phyloP scores from a whole-genome alignment of 2,329 filamentous ascomycete genomes.

The Sphaerulina vaccinii region DNA sequence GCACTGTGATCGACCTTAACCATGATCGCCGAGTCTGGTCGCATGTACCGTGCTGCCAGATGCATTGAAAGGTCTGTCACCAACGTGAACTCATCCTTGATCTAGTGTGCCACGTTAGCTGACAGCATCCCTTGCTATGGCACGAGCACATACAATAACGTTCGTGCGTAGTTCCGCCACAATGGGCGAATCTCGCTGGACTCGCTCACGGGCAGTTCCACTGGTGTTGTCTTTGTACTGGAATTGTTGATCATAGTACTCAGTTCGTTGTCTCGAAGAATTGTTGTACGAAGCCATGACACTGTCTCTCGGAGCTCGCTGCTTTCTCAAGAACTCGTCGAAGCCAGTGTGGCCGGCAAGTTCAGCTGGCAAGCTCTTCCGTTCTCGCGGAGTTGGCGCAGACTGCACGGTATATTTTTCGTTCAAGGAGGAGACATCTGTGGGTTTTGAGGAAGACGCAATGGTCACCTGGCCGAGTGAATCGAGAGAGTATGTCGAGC shows the following conservation, averaged over 20 bases:
- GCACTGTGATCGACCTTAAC: conserved; percentile 73
- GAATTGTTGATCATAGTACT: conserved; percentile 38
- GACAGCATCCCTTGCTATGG: background rate
- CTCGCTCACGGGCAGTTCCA: conserved; percentile 40
- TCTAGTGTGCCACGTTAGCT: conserved; percentile 46
- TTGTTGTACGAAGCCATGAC: conserved; percentile 27
- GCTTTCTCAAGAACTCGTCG: conserved; percentile 24
- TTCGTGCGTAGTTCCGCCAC: conserved; percentile 51
- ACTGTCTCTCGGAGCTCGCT: conserved; percentile 22
- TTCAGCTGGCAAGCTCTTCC: conserved; percentile 19
- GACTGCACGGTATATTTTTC: background rate
- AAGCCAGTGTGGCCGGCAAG: conserved; percentile 16
- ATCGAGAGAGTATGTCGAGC: conserved; percentile 15
- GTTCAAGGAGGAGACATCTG: conserved; percentile 2
- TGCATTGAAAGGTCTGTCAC: conserved; percentile 71
- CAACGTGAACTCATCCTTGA: conserved; percentile 72
- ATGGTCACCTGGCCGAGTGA: background rate
- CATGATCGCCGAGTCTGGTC: conserved; percentile 70
- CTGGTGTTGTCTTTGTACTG: conserved; percentile 33
- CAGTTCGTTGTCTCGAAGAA: conserved; percentile 36
- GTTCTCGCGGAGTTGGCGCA: conserved; percentile 4
- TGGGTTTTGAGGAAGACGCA: background rate
- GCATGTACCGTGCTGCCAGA: conserved; percentile 72
- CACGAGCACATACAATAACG: conserved; percentile 47
- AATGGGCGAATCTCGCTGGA: conserved; percentile 48